These are phyloP conservation scores for Aristolochia contorta DNA, from an alignment of 164 flowering plant genomes.

Conservation along the genomic window DNA sequence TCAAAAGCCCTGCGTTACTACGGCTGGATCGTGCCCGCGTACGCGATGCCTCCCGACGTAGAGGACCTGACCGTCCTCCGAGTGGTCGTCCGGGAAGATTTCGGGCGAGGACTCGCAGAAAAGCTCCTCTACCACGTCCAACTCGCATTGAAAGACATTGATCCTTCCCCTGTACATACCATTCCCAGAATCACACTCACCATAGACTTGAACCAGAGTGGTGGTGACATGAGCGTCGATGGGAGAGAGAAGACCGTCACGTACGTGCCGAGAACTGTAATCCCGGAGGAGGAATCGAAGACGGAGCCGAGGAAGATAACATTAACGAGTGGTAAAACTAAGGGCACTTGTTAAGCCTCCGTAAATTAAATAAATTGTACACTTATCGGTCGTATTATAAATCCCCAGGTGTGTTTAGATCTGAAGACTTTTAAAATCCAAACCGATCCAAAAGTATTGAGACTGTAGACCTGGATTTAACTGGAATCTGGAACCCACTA, in stretches of 20 bases:
- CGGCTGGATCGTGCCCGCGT: slow-evolving; percentile 38
- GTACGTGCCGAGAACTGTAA: background rate
- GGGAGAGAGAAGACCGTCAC: too few species aligned
- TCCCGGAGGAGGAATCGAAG: background rate
- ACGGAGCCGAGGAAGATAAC: background rate
- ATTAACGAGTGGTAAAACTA: background rate
- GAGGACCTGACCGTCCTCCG: slow-evolving; percentile 52
- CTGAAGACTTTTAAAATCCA: too few species aligned
- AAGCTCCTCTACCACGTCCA: background rate
- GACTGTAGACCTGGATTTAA: too few species aligned
- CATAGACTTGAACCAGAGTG: background rate
- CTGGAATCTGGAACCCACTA: too few species aligned
- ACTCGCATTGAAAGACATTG: background rate
- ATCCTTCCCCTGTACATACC: background rate
- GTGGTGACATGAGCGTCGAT: background rate
- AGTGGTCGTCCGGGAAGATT: slow-evolving; percentile 65
- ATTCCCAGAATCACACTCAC: background rate
- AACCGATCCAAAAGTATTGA: too few species aligned
- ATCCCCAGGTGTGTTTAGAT: too few species aligned
- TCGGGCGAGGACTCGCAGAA: slow-evolving; percentile 61
- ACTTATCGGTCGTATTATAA: too few species aligned
- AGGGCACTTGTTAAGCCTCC: background rate
- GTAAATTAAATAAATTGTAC: too few species aligned
- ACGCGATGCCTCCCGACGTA: slow-evolving; percentile 55
- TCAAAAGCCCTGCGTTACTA: slow-evolving; percentile 22